Conservation (phyloP, 73 alveolate genomes). For the Urostyla sp. region DNA sequence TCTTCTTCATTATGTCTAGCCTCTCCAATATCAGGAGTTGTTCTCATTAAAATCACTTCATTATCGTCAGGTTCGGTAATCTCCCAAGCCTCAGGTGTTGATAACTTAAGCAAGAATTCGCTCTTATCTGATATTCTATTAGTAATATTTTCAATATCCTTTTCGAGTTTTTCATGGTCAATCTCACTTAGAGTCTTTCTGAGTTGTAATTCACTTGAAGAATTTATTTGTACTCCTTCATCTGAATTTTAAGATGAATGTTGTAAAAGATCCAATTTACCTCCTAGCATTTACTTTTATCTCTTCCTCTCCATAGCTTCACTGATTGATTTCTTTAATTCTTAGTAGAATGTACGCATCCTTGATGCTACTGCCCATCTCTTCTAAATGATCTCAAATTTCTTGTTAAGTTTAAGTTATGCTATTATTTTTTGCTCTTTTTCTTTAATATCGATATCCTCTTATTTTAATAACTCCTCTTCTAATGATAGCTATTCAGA, state of each 20-base stretch:
- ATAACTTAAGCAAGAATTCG: slow-evolving; percentile 53
- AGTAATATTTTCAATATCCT: slow-evolving; percentile 56
- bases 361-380: slow-evolving; percentile 55
- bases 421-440: slow-evolving; percentile 11
- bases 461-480: neutral
- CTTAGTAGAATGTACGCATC: slow-evolving; percentile 51
- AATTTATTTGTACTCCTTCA: too few species aligned
- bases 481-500: slow-evolving; percentile 33
- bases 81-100: slow-evolving; percentile 62
- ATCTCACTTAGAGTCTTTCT: slow-evolving; percentile 19
- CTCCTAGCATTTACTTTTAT: neutral
- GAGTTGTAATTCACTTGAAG: neutral
- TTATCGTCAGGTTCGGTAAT: neutral
- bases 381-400: slow-evolving; percentile 24
- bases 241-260: too few species aligned
- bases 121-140: slow-evolving; percentile 61
- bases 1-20: slow-evolving; percentile 12
- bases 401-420: neutral
- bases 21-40: slow-evolving; percentile 46
- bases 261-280: too few species aligned
- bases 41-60: slow-evolving; percentile 29
- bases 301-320: slow-evolving; percentile 50
- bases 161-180: slow-evolving; percentile 56
- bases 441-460: slow-evolving; percentile 21
- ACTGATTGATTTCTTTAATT: slow-evolving; percentile 43